Percentiles rank a stretch among this genome's conserved stretches.
phyloP scores from a whole-genome alignment of 441 rosid genomes.

The Populus tomentosa region DNA sequence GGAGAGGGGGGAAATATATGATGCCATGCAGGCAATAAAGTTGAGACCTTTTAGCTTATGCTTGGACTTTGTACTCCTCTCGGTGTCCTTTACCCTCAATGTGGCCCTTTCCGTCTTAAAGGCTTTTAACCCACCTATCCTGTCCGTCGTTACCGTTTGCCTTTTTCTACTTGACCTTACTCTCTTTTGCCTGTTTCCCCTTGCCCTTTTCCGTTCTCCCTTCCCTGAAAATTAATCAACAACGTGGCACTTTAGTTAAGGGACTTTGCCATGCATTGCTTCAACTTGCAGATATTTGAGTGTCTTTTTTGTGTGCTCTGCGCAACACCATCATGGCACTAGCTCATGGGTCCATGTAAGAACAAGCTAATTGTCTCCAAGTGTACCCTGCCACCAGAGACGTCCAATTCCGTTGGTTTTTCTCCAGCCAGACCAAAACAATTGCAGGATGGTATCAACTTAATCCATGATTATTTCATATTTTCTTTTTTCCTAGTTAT shows the following conservation, averaged over 20 bases:
- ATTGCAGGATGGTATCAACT: not conserved
- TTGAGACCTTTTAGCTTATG: constrained; percentile 12
- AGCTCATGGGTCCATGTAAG: not conserved
- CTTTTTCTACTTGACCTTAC: constrained; percentile 8
- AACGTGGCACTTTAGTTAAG: not conserved
- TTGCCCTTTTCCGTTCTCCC: constrained; percentile 7
- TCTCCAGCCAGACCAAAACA: not conserved
- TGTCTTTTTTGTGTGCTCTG: not conserved
- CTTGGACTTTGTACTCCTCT: constrained; percentile 18
- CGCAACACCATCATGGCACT: not conserved
- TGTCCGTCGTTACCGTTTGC: constrained; percentile 28
- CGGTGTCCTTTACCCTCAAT: constrained; percentile 6
- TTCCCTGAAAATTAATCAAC: not conserved
- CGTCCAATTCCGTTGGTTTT: not conserved
- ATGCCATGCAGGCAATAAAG: constrained; percentile 19
- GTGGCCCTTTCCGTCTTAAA: constrained; percentile 1
- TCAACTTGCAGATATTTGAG: not conserved
- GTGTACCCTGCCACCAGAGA: not conserved
- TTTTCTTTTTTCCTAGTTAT: not conserved
- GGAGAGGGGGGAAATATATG: not conserved
- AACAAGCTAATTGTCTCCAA: not conserved
- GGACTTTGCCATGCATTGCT: not conserved
- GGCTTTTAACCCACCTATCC: constrained; percentile 7
- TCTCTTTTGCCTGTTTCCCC: constrained; percentile 15
- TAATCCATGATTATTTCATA: not conserved